A percentile compares a stretch with the other conserved stretches of the same genome.
These are phyloP conservation scores for Boletus calvinii DNA, from an alignment of 1,284 basidiomycete genomes.

Conservation along the genomic window DNA sequence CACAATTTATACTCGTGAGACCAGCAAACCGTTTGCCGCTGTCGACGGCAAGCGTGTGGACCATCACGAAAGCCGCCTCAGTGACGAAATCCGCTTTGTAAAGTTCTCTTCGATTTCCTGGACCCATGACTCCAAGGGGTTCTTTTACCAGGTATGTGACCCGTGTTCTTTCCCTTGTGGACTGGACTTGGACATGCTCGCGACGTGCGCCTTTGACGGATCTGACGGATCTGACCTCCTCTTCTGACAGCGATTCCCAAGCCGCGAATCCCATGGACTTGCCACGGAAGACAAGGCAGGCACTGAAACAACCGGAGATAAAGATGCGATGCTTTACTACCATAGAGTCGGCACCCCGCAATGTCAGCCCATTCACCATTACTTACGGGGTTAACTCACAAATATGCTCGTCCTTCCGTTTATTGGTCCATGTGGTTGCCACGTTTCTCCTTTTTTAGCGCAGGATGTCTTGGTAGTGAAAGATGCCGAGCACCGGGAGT, in stretches of 20 bases:
- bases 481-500: slow-evolving; percentile 62
- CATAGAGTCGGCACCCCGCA: slow-evolving; percentile 70
- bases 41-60: slow-evolving; percentile 39
- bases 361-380: slow-evolving; percentile 42
- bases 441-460: slow-evolving; percentile 39
- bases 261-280: slow-evolving; percentile 47
- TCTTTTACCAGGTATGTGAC: slow-evolving; percentile 72
- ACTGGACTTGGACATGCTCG: neutral
- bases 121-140: slow-evolving; percentile 76
- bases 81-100: slow-evolving; percentile 70
- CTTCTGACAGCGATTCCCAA: slow-evolving; percentile 52
- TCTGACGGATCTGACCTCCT: slow-evolving; percentile 2
- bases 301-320: slow-evolving; percentile 63
- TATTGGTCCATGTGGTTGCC: slow-evolving; percentile 3
- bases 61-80: slow-evolving; percentile 52
- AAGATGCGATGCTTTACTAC: slow-evolving; percentile 74
- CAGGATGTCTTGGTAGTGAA: slow-evolving; percentile 68
- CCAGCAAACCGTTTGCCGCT: slow-evolving; percentile 53
- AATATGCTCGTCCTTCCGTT: neutral
- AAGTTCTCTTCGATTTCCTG: slow-evolving; percentile 75
- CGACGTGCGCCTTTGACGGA: neutral
- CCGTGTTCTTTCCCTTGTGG: neutral
- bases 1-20: slow-evolving; percentile 66
- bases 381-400: slow-evolving; percentile 4
- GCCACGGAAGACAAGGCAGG: slow-evolving; percentile 56